Evolutionary conservation across 1,284 basidiomycete species (phyloP).

Genomic region (Moniliella sp.): DNA sequence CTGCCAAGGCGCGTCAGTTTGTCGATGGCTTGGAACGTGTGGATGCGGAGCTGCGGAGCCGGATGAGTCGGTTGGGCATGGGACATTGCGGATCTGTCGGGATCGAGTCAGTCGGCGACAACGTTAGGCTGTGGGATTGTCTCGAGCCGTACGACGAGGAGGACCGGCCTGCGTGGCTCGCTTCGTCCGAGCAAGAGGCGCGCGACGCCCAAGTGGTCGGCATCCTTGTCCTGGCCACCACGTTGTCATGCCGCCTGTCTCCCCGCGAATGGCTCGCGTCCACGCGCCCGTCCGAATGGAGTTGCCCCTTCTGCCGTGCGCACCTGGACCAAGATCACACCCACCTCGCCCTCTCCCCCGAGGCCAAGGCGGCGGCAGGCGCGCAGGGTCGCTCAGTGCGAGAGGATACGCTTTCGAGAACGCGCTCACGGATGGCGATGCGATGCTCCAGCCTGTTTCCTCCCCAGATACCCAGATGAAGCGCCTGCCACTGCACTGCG

Average conservation of each 20-base stretch:
- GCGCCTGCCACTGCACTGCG: background rate
- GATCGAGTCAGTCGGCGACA: background rate
- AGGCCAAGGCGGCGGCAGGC: background rate
- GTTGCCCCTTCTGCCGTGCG: slow-evolving; percentile 24
- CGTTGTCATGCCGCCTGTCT: slow-evolving; percentile 22
- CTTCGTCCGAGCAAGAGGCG: slow-evolving; percentile 6
- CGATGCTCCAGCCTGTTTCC: slow-evolving; percentile 20
- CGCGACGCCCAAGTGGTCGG: slow-evolving; percentile 19
- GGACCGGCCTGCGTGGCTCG: slow-evolving; percentile 20
- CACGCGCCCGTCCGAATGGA: slow-evolving; percentile 19
- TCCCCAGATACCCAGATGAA: slow-evolving; percentile 10
- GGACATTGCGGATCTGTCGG: slow-evolving; percentile 16
- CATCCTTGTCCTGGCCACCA: slow-evolving; percentile 23
- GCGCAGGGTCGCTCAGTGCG: slow-evolving; percentile 7
- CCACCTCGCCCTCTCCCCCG: background rate
- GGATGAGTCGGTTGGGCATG: slow-evolving; percentile 23
- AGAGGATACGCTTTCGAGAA: slow-evolving; percentile 17
- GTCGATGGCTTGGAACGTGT: slow-evolving; percentile 20
- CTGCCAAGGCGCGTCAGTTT: slow-evolving; percentile 9
- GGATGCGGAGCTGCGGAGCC: slow-evolving; percentile 21
- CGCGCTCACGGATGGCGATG: slow-evolving; percentile 15
- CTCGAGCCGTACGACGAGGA: slow-evolving; percentile 20
- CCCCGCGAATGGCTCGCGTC: slow-evolving; percentile 19
- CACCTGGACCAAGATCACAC: slow-evolving; percentile 3
- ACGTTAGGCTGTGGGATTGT: slow-evolving; percentile 20